These are phyloP conservation scores for Nissolia schottii DNA, from an alignment of 306 rosid species.

Conservation along the genomic window DNA sequence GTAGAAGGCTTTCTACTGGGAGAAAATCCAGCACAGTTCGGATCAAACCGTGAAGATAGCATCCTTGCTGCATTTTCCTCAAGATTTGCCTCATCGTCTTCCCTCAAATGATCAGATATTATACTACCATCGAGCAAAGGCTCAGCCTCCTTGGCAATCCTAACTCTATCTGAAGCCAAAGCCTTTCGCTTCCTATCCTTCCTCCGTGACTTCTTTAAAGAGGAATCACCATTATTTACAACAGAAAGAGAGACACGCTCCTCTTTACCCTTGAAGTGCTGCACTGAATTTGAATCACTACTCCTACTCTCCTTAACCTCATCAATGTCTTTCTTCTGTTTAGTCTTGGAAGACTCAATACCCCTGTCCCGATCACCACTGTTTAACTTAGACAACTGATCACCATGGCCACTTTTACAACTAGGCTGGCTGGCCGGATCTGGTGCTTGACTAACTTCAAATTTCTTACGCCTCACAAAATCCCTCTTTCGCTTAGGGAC, in stretches of 20 bases:
- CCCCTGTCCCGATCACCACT: slow-evolving; percentile 38
- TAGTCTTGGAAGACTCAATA: slow-evolving; percentile 33
- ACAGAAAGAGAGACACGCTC: slow-evolving; percentile 36
- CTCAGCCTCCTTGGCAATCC: slow-evolving; percentile 41
- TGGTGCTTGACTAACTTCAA: slow-evolving; percentile 29
- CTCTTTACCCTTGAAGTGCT: slow-evolving; percentile 38
- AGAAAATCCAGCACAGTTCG: slow-evolving; percentile 86
- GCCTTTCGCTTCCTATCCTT: slow-evolving; percentile 46
- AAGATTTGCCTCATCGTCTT: slow-evolving; percentile 88
- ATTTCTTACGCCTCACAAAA: slow-evolving; percentile 67
- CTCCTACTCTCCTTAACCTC: slow-evolving; percentile 39
- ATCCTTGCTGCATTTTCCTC: slow-evolving; percentile 97
- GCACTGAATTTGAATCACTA: slow-evolving; percentile 43
- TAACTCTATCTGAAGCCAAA: slow-evolving; percentile 32
- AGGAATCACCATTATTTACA: slow-evolving; percentile 50
- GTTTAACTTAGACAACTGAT: slow-evolving; percentile 40
- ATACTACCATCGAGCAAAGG: slow-evolving; percentile 38
- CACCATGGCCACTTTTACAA: slow-evolving; percentile 33
- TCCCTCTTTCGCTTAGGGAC: slow-evolving; percentile 88
- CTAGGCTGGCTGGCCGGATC: slow-evolving; percentile 38
- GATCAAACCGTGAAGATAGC: slow-evolving; percentile 98
- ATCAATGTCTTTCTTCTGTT: slow-evolving; percentile 30
- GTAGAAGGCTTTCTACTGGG: slow-evolving; percentile 52
- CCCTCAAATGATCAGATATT: slow-evolving; percentile 42
- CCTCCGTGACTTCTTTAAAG: slow-evolving; percentile 44